A percentile compares a stretch with the other conserved stretches of the same genome.
Evolutionary conservation across 2,329 filamentous ascomycete species (phyloP).

Genomic region (Pseudogymnoascus sp.): DNA sequence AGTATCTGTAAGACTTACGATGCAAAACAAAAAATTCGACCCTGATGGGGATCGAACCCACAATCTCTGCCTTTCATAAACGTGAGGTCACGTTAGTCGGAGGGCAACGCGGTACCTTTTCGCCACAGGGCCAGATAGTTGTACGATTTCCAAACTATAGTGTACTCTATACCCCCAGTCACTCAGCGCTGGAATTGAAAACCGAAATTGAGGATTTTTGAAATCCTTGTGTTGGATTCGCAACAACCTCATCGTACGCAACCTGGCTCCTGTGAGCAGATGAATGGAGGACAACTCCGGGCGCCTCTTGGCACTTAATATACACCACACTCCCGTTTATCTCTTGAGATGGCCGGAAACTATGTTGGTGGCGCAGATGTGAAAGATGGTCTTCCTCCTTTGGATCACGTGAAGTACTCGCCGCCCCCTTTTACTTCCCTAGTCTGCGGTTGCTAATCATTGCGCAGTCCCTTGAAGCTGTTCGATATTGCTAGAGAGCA

Average conservation of each 20-base stretch:
- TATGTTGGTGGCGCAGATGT: not conserved
- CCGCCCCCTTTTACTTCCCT: not conserved
- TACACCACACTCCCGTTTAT: not conserved
- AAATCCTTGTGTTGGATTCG: not conserved
- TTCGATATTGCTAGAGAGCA: slow-evolving; percentile 48
- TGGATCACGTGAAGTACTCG: slow-evolving; percentile 7
- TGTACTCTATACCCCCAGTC: not conserved
- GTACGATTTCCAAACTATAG: not conserved
- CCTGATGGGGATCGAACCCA: slow-evolving; percentile 9
- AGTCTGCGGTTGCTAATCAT: not conserved
- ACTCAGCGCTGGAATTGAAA: not conserved
- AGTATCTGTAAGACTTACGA: not conserved
- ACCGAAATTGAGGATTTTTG: not conserved
- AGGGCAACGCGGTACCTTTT: slow-evolving; percentile 9
- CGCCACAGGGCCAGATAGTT: slow-evolving; percentile 7
- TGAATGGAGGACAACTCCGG: not conserved
- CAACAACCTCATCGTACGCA: not conserved
- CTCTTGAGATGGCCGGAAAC: not conserved
- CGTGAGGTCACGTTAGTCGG: slow-evolving; percentile 7
- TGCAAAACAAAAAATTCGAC: not conserved
- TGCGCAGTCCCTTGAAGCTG: slow-evolving; percentile 46
- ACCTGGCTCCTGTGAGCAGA: not conserved
- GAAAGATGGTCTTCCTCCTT: not conserved
- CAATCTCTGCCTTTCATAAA: slow-evolving; percentile 9
- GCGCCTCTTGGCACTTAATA: not conserved